Conservation (phyloP, 192 early-diverging fungal species). For the Phycomyces nitens region DNA sequence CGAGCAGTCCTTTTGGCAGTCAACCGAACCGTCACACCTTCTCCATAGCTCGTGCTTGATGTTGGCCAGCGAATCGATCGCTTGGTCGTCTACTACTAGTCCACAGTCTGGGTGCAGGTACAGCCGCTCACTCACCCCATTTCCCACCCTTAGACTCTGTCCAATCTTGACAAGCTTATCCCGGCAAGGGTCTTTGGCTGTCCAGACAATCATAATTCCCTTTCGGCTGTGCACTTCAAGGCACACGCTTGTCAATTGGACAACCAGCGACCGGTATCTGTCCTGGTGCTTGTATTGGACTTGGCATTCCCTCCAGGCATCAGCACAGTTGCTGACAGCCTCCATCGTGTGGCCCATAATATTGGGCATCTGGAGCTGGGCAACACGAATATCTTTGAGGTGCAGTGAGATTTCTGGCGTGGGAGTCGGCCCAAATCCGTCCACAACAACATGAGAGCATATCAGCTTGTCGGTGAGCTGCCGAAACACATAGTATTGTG, state of each 20-base stretch:
- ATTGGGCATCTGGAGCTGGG: slow-evolving; percentile 13
- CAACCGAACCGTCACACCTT: slow-evolving; percentile 1
- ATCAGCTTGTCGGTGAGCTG: slow-evolving; percentile 39
- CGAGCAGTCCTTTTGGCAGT: background rate
- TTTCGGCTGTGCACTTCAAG: slow-evolving; percentile 15
- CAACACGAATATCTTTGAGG: slow-evolving; percentile 37
- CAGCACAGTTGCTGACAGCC: background rate
- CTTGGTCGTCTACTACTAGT: slow-evolving; percentile 27
- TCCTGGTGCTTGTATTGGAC: slow-evolving; percentile 29
- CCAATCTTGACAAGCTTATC: slow-evolving; percentile 27
- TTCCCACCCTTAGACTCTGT: slow-evolving; percentile 14
- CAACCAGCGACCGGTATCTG: slow-evolving; percentile 19
- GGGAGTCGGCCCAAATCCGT: slow-evolving; percentile 33
- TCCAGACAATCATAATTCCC: no score
- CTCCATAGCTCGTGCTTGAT: background rate
- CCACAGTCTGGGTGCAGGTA: slow-evolving; percentile 27
- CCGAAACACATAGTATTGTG: slow-evolving; percentile 42
- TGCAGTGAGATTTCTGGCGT: slow-evolving; percentile 35
- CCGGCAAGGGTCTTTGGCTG: slow-evolving; percentile 2
- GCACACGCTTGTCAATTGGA: slow-evolving; percentile 24
- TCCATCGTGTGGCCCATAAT: background rate
- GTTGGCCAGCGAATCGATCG: background rate
- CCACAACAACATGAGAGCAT: slow-evolving; percentile 29
- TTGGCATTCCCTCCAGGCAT: slow-evolving; percentile 12
- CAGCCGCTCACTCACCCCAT: slow-evolving; percentile 5